Percentiles rank a stretch among this genome's conserved stretches.
Evolutionary conservation across 164 flowering plant genomes (phyloP).

Genomic region (Kalanchoe fedtschenkoi): DNA sequence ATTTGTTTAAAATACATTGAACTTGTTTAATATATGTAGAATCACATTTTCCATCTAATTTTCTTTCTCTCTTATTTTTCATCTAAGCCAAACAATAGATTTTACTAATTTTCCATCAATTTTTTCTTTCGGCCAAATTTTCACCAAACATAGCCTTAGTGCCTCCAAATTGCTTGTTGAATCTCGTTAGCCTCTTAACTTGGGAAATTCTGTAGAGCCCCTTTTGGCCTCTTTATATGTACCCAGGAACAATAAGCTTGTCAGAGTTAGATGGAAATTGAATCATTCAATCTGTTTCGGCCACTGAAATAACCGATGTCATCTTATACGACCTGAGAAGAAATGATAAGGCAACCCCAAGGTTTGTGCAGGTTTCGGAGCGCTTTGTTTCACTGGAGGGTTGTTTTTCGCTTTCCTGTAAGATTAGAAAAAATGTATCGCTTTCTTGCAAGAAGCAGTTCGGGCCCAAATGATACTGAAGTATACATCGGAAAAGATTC

Average conservation of each 20-base stretch:
- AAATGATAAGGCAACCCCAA: slow-evolving; percentile 47
- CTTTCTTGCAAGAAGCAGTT: slow-evolving; percentile 32
- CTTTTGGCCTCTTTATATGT: slow-evolving; percentile 87
- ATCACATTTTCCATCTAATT: too few species aligned
- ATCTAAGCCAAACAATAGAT: too few species aligned
- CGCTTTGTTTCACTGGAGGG: too few species aligned
- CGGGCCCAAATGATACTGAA: slow-evolving; percentile 34
- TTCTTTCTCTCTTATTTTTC: too few species aligned
- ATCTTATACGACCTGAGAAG: slow-evolving; percentile 24
- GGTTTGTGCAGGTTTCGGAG: too few species aligned
- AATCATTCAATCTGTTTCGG: slow-evolving; percentile 87
- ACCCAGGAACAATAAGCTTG: slow-evolving; percentile 87
- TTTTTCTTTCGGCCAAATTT: too few species aligned
- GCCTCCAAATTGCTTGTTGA: too few species aligned
- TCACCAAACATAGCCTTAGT: too few species aligned
- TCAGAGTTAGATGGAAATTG: slow-evolving; percentile 93
- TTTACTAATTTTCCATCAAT: too few species aligned
- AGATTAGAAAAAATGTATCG: too few species aligned
- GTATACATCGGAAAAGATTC: slow-evolving; percentile 24
- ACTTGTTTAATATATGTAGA: too few species aligned
- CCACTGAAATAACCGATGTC: slow-evolving; percentile 85
- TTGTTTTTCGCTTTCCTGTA: slow-evolving; percentile 41
- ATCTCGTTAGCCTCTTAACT: slow-evolving; percentile 16
- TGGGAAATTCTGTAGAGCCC: slow-evolving; percentile 51
- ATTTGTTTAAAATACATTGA: too few species aligned